These are phyloP conservation scores for Alternaria incomplexa DNA, from an alignment of 2,329 filamentous ascomycete species.

Conservation along the genomic window DNA sequence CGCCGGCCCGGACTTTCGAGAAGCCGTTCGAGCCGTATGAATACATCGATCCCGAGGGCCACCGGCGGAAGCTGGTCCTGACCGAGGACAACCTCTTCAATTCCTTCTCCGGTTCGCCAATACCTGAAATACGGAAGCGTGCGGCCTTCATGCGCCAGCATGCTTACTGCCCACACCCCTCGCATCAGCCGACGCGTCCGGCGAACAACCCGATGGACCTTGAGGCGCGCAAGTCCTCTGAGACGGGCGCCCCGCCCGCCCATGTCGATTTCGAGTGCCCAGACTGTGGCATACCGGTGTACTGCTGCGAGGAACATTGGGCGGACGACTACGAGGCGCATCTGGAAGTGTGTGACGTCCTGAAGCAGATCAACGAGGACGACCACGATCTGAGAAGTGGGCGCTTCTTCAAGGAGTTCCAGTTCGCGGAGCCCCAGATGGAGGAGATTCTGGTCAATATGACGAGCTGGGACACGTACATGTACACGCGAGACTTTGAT, in stretches of 20 bases:
- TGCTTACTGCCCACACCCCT: conserved; percentile 90
- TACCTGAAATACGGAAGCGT: conserved; percentile 83
- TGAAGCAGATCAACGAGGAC: conserved; percentile 95
- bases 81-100: conserved; percentile 88
- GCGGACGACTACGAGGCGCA: conserved; percentile 94
- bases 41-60: conserved; percentile 45
- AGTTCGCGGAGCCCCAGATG: conserved; percentile 86
- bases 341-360: conserved; percentile 86
- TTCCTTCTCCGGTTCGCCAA: conserved; percentile 85
- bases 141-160: conserved; percentile 92
- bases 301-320: conserved; percentile 95
- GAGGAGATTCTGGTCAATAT: conserved; percentile 95
- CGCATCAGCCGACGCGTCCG: conserved; percentile 77
- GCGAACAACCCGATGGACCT: conserved; percentile 69
- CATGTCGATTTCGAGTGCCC: conserved; percentile 95
- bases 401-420: conserved; percentile 90
- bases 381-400: conserved; percentile 94
- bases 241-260: conserved; percentile 68
- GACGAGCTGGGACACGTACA: conserved; percentile 97
- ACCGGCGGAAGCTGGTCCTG: conserved; percentile 56
- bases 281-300: conserved; percentile 92
- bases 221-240: conserved; percentile 64
- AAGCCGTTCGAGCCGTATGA: conserved; percentile 44
- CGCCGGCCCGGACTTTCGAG: conserved; percentile 33
- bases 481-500: conserved; percentile 90